Evolutionary conservation across 2,329 filamentous ascomycete genomes (phyloP), one percentile per base, ranked within the genome.

Genomic region (Bipolaris oryzae): DNA sequence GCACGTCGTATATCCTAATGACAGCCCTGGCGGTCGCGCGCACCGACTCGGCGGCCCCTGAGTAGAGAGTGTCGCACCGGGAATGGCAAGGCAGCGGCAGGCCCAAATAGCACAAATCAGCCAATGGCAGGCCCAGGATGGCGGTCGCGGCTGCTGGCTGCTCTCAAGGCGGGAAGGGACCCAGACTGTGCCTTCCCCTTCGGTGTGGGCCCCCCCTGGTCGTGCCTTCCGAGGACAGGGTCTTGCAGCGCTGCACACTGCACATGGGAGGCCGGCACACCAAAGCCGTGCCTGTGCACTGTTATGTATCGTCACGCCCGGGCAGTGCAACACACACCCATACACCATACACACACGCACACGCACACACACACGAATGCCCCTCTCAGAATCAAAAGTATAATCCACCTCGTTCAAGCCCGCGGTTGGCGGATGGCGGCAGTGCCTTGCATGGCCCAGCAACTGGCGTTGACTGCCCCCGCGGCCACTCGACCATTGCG

Each of bases 131-230:
- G 21, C 13, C 11, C 21, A 43, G 16, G 6, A 43, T 50, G 43
- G 37, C 23, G 35, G 28, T 38, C 38, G 43, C 49, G 52, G 18
- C 31, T 41, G 53, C 23, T 34, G 35, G 38, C 52, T 28, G 44
- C 16, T 50, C 63, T 61, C 50, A 58, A 56, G 61, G 53, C 45
- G 61, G 66, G 34, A 60, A 60, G 60, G 54, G 44, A 31, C 55
- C 23, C 46, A 47, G 54, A 49, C 43, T 50, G 54, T 59, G 57
- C 57, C 57, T 66, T 63, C 67, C 65, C 41, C 62, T 65, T 60
- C 33, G 57, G 59, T 57, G 61, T 55, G 46, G 50, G 49, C 38
- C 49, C 44, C 50, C 54, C 57, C 58, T 55, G 53, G 60, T 53
- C 58, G 54, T 47, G 53, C 55, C 44, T 52, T 52, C 48, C 51